These are phyloP conservation scores for Pseudopyricularia cyperi DNA, from an alignment of 2,329 filamentous ascomycete genomes.

Conservation along the genomic window DNA sequence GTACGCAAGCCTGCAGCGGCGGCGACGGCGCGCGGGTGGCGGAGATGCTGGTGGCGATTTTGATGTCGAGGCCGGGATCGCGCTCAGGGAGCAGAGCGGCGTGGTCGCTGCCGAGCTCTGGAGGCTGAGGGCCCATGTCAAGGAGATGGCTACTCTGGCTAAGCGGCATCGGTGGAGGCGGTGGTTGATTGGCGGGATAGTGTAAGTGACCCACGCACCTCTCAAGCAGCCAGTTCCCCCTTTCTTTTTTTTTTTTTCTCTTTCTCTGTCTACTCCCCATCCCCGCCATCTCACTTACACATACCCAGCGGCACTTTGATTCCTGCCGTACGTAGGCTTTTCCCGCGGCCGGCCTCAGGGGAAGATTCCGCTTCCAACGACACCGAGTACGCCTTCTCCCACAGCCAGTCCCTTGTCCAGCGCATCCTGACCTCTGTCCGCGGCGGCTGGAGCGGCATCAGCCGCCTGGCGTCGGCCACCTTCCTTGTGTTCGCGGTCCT, in stretches of 20 bases:
- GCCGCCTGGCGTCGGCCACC: slow-evolving; percentile 33
- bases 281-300: not conserved
- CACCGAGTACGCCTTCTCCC: slow-evolving; percentile 44
- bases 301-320: slow-evolving; percentile 32
- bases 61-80: slow-evolving; percentile 22
- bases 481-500: slow-evolving; percentile 43
- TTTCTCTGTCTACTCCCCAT: not conserved
- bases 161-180: slow-evolving; percentile 38
- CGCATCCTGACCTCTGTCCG: slow-evolving; percentile 33
- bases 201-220: too few relatives aligned
- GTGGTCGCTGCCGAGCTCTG: slow-evolving; percentile 30
- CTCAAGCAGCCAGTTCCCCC: too few relatives aligned
- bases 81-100: slow-evolving; percentile 27
- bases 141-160: slow-evolving; percentile 25
- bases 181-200: slow-evolving; percentile 36
- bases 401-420: slow-evolving; percentile 33
- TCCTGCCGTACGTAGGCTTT: slow-evolving; percentile 36
- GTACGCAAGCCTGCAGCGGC: slow-evolving; percentile 19
- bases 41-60: too few relatives aligned
- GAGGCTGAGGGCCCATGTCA: slow-evolving; percentile 28
- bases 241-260: not conserved
- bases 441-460: slow-evolving; percentile 17
- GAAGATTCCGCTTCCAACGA: slow-evolving; percentile 29
- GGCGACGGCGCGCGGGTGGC: slow-evolving; percentile 11
- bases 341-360: slow-evolving; percentile 27